Evolutionary conservation across 2,329 filamentous ascomycete genomes (phyloP), one percentile per base, ranked within the genome.

Genomic region (Exophiala alcalophila): DNA sequence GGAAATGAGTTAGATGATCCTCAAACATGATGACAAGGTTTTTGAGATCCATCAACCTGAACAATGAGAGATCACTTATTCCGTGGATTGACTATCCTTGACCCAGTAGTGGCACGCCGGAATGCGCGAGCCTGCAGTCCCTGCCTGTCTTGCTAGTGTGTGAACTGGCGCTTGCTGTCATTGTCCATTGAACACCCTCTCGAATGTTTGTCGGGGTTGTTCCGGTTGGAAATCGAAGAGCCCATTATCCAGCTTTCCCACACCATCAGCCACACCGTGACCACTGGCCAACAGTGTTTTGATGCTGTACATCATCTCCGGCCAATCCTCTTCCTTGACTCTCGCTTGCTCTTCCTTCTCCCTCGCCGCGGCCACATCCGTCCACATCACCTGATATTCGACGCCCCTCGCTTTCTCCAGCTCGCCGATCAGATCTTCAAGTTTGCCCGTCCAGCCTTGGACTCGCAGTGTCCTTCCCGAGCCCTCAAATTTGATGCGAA

Each of bases 361-460:
- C 16, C 28, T 44, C n/a, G 41, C 41, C 41, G 20, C 41, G 10
- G 16, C 19, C 16, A 38, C 20, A 27, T 26, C 40, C 11, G 10
- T 15, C 40, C 40, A 44, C 16, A 27, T 44, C 26, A 44, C 15
- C 16, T 25, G 9, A 15, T 44, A 44, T n/a, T 37, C 32, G 14
- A 38, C 40, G 1, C 27, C 12, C 12, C 40, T 31, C 5, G 25
- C 26, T 20, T 37, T 24, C 31, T 44, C 40, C 11, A 44, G 18
- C 16, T 38, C 40, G 12, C 15, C 20, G 4, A 44, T 44, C 32
- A 44, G 15, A 15, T 31, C 40, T 19, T 44, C 40, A 7, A 44
- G 8, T 15, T 38, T 44, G 33, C 40, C 40, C 9, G 40, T 44
- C 40, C 40, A 44, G n/a, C 40, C 40, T 31, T 44, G 40, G n/a